Base-by-base conservation (phyloP, 768 basidiomycete genomes). In the Russula virescens region DNA sequence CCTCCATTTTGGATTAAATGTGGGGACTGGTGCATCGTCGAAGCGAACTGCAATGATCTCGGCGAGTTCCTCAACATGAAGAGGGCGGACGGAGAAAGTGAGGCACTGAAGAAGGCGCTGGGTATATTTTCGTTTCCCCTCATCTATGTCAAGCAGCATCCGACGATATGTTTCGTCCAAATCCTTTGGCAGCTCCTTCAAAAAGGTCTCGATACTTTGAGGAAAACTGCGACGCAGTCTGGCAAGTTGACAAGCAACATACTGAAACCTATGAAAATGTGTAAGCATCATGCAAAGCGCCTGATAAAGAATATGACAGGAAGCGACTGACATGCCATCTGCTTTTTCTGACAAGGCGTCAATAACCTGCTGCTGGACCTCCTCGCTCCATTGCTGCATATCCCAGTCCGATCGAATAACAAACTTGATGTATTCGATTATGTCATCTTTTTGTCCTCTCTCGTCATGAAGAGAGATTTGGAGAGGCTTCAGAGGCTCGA, bases 81-180 rank as follows among this genome's bases (percentile, higher is more conserved):
- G 43, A 3, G 61, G 61, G 6, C 61, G 61, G 26, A 62, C 46
- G 9, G 61, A 51, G 6, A 57, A 28, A 0, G 34, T 10, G 2
- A 62, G 40, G 23, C 61, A 62, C 3, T 46, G 48, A 3, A 62
- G 52, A 0, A 62, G 49, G 31, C 49, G 61, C 1, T 35, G 10
- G 3, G 61, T 49, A 6, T 51, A 62, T 35, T 51, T 7, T 14
- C 34, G 42, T 57, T 57, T 62, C n/a, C 5, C 55, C 23, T 45
- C 8, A 0, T 50, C 61, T 3, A 62, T 62, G 0, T 42, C 23
- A 5, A 50, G n/a, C 16, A 62, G 26, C 0, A 31, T 45, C 0
- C n/a, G 55, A 1, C 34, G 23, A 14, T 62, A 62, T n/a, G 61
- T 57, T 23, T 40, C 48, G 1, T 62, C 61, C 43, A 62, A 13